Evolutionary conservation across 2,329 filamentous ascomycete genomes (phyloP), one percentile per base, ranked within the genome.

Genomic region (Venturia nashicola): DNA sequence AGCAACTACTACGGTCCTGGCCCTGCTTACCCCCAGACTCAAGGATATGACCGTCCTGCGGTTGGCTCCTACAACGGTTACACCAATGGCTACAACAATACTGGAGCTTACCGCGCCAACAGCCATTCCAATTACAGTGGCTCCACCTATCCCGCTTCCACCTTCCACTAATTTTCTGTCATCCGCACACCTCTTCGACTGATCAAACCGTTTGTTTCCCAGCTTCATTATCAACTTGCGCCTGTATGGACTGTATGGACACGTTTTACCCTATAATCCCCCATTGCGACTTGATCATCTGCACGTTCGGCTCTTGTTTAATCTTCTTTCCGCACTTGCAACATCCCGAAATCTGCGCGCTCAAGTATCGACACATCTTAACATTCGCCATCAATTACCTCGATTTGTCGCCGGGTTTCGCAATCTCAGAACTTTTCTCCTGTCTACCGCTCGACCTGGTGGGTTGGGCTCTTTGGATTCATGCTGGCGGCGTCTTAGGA

Each of bases 311-410:
- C 9, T 36, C 32, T 36, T 20, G 16, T 48, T 23, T 48, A 48
- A 36, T 57, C 18, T 34, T 83, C 84, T 61, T 85, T 72, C 85
- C 86, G 1, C 86, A 86, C 69, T 78, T 89, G 14, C 86, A 87
- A 71, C 86, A 83, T 70, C 75, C 76, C 1, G 77, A 81, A 27
- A 74, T 89, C 39, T 72, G 86, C 9, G 75, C 79, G 18, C 84
- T 81, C 73, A 80, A 72, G 27, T 57, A 57, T 57, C 18, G 51
- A 36, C 32, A 57, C 8, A 57, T 57, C 32, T 57, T 57, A 57
- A 57, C 6, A 23, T 51, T 34, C 51, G 14, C 32, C 32, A 57
- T 57, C 27, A 57, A 32, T 6, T 57, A 57, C 27, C 51, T 34
- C 51, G 51, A 57, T 57, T 57, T 57, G 51, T 57, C 51, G 36